Evolutionary conservation across 1,284 basidiomycete genomes (phyloP).

Genomic region (Pterula multifida): DNA sequence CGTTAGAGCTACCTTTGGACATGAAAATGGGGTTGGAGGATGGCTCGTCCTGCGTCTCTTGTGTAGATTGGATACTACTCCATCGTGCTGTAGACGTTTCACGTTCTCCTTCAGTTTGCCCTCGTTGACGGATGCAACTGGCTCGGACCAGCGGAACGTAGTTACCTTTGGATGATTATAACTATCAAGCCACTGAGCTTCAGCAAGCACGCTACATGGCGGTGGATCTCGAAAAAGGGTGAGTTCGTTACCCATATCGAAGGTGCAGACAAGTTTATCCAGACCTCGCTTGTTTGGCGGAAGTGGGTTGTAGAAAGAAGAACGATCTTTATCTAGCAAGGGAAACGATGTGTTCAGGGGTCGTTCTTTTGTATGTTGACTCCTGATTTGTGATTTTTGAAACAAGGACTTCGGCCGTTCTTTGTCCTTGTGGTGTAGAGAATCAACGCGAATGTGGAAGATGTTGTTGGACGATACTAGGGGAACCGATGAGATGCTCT

Average conservation of each 20-base stretch:
- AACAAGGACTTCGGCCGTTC: neutral
- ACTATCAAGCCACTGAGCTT: too few species aligned
- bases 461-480: neutral
- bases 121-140: neutral
- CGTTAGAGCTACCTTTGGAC: neutral
- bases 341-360: neutral
- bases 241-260: neutral
- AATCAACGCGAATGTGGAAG: neutral
- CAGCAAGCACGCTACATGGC: too few species aligned
- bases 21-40: neutral
- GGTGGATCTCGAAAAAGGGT: slow-evolving; percentile 1
- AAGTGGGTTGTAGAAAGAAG: neutral
- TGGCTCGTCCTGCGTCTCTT: neutral
- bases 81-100: neutral
- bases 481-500: neutral
- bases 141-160: too few species aligned
- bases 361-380: neutral
- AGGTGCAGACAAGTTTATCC: neutral
- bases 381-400: too few species aligned
- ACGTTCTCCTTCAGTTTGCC: neutral
- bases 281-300: neutral
- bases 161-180: too few species aligned
- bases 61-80: neutral
- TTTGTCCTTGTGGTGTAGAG: neutral
- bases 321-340: neutral